Percentiles rank a stretch among this genome's conserved stretches.
phyloP scores from a whole-genome alignment of 2,329 filamentous ascomycete genomes.

The Podosphaera xanthii region DNA sequence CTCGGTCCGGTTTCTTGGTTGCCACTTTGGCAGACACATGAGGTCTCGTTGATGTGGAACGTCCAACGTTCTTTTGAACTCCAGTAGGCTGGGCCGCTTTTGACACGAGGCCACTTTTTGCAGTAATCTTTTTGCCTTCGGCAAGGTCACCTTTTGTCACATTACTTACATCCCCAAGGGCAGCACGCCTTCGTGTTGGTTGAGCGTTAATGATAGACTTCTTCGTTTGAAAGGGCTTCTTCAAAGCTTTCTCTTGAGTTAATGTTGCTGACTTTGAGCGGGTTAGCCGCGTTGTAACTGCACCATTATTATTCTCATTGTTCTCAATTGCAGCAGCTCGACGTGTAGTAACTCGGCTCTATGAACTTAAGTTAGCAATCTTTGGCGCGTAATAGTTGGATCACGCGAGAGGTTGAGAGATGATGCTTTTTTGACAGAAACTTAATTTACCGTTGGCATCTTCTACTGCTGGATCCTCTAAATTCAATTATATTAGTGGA shows the following conservation, averaged over 20 bases:
- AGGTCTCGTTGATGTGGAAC: slow-evolving; percentile 34
- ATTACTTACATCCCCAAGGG: slow-evolving; percentile 88
- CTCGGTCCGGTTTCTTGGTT: slow-evolving; percentile 45
- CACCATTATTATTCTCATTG: slow-evolving; percentile 53
- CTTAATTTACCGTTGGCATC: slow-evolving; percentile 33
- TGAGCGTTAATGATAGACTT: slow-evolving; percentile 31
- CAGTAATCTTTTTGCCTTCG: slow-evolving; percentile 55
- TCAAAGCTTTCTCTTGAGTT: slow-evolving; percentile 31
- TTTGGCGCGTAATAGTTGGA: neutral
- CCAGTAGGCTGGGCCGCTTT: slow-evolving; percentile 67
- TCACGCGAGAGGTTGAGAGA: neutral
- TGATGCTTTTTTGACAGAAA: neutral
- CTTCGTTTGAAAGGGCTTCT: slow-evolving; percentile 48
- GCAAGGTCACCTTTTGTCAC: slow-evolving; percentile 53
- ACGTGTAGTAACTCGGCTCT: slow-evolving; percentile 46
- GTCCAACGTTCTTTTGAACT: slow-evolving; percentile 44
- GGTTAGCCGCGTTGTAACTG: slow-evolving; percentile 54
- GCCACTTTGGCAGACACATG: slow-evolving; percentile 41
- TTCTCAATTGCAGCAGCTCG: slow-evolving; percentile 76
- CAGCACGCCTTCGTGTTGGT: slow-evolving; percentile 51
- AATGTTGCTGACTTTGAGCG: slow-evolving; percentile 72
- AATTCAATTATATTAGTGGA: neutral
- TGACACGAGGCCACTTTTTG: slow-evolving; percentile 48
- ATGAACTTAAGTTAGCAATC: slow-evolving; percentile 19
- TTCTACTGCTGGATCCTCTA: slow-evolving; percentile 2